Percentiles rank a stretch among this genome's conserved stretches.
These are phyloP conservation scores for Wickerhamiella slavikovae DNA, from an alignment of 805 yeast genomes.

Conservation along the genomic window DNA sequence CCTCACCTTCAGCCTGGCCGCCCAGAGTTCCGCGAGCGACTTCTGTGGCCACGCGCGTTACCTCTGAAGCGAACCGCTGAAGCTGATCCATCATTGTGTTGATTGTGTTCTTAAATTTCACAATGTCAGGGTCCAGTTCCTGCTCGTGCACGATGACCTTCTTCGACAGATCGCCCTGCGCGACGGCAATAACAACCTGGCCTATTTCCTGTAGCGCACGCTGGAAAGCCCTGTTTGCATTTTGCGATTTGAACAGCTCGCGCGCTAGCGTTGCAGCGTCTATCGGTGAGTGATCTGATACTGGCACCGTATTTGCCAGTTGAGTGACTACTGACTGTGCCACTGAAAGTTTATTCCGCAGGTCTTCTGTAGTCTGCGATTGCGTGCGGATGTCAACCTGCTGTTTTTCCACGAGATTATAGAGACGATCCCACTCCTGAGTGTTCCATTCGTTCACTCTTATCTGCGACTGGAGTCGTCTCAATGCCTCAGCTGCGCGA, in stretches of 20 bases:
- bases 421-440: constrained; percentile 14
- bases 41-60: constrained; percentile 70
- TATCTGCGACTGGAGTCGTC: constrained; percentile 10
- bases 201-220: constrained; percentile 63
- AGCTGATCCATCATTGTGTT: constrained; percentile 80
- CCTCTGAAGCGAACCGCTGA: constrained; percentile 63
- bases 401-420: constrained; percentile 17
- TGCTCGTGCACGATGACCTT: constrained; percentile 54
- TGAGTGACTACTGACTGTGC: constrained; percentile 18
- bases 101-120: constrained; percentile 60
- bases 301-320: constrained; percentile 14
- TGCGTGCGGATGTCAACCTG: constrained; percentile 19
- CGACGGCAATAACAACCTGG: constrained; percentile 70
- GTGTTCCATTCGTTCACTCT: constrained; percentile 11
- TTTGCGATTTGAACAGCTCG: constrained; percentile 22
- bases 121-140: constrained; percentile 60
- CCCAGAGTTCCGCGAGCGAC: constrained; percentile 82
- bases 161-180: constrained; percentile 71
- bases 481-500: constrained; percentile 9
- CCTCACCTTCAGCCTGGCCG: constrained; percentile 69
- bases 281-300: constrained; percentile 7
- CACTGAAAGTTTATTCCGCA: constrained; percentile 16
- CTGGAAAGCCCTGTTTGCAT: constrained; percentile 46
- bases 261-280: constrained; percentile 16
- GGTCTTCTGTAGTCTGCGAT: constrained; percentile 15